phyloP scores from a whole-genome alignment of 2,329 filamentous ascomycete genomes.

The Metarhizium anisopliae region DNA sequence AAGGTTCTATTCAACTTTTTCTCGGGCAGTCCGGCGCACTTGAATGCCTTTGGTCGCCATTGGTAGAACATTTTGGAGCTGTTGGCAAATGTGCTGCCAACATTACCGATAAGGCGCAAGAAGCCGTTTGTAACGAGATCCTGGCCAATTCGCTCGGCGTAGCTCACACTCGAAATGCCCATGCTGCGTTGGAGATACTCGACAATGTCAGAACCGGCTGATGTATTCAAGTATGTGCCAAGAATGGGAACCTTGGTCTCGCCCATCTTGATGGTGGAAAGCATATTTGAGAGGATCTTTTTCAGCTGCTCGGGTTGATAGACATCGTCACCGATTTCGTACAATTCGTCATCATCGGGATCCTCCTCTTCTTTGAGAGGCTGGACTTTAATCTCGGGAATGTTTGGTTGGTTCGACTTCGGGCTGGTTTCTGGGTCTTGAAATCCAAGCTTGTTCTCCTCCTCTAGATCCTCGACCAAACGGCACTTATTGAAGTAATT shows the following conservation, averaged over 20 bases:
- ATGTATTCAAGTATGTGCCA: conserved; percentile 90
- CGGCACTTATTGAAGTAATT: conserved; percentile 99
- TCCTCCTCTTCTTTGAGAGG: conserved; percentile 53
- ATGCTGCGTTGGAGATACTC: conserved; percentile 90
- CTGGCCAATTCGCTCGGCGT: conserved; percentile 90
- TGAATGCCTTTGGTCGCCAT: conserved; percentile 88
- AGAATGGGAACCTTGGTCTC: conserved; percentile 95
- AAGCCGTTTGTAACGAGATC: conserved; percentile 83
- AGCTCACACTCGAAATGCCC: conserved; percentile 73
- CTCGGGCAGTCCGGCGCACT: conserved; percentile 77
- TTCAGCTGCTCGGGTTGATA: conserved; percentile 84
- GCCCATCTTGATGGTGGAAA: conserved; percentile 76
- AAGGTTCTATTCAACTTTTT: conserved; percentile 77
- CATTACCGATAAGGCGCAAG: conserved; percentile 82
- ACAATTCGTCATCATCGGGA: conserved; percentile 63
- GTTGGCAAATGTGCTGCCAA: conserved; percentile 93
- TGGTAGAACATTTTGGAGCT: conserved; percentile 97
- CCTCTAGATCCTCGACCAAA: conserved; percentile 89
- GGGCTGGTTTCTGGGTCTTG: conserved; percentile 73
- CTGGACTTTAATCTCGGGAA: conserved; percentile 84
- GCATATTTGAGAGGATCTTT: conserved; percentile 78
- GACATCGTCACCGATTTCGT: conserved; percentile 84
- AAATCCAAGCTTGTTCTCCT: conserved; percentile 97
- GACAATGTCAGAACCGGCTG: conserved; percentile 83
- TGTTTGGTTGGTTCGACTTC: conserved; percentile 40